phyloP scores from a whole-genome alignment of 1,284 basidiomycete species.

The Naganishia cerealis region DNA sequence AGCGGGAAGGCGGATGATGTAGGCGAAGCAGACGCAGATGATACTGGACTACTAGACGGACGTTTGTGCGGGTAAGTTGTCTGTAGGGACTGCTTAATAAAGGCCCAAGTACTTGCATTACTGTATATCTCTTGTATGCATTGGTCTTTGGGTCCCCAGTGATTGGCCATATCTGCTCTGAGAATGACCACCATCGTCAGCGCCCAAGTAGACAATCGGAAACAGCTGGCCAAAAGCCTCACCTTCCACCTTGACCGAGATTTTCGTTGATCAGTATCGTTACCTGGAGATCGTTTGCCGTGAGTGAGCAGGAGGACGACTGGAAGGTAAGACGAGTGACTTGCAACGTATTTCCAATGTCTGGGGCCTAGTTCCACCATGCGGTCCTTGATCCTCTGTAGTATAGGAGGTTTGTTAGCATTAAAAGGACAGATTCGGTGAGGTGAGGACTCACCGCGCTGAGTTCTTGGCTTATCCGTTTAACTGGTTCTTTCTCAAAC shows the following conservation, averaged over 20 bases:
- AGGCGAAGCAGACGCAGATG: conserved; percentile 20
- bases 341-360: conserved; percentile 24
- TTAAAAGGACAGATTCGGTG: too few relatives aligned
- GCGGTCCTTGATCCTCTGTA: conserved; percentile 17
- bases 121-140: conserved; percentile 32
- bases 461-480: conserved; percentile 10
- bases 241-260: conserved; percentile 30
- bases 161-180: conserved; percentile 30
- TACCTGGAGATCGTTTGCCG: conserved; percentile 6
- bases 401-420: not conserved
- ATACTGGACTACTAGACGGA: not conserved
- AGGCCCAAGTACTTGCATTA: conserved; percentile 5
- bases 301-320: too few relatives aligned
- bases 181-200: not conserved
- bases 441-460: not conserved
- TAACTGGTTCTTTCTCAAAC: conserved; percentile 11
- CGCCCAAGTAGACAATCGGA: not conserved
- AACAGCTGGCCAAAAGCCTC: not conserved
- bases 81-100: too few relatives aligned
- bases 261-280: conserved; percentile 26
- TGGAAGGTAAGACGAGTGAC: not conserved
- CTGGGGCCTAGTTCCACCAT: conserved; percentile 12
- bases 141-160: conserved; percentile 24
- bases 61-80: not conserved
- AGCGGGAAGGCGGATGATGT: not conserved